Conservation (phyloP, 345 rosid species). For the Noccaea bulbosa region DNA sequence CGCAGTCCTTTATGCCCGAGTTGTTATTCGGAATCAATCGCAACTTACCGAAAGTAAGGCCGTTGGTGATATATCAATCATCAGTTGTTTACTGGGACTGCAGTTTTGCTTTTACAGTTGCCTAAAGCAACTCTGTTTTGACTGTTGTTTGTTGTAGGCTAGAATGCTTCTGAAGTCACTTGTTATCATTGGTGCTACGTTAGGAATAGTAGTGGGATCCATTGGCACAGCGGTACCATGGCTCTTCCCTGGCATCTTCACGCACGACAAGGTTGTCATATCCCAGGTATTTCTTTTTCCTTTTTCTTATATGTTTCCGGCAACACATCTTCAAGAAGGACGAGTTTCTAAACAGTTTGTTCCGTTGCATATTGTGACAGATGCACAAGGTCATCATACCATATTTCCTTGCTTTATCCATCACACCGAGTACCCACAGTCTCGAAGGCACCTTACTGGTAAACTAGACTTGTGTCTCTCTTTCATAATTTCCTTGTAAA, state of each 20-base stretch:
- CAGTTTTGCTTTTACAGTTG: constrained; percentile 9
- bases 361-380: constrained; percentile 48
- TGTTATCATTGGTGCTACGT: constrained; percentile 61
- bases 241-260: constrained; percentile 74
- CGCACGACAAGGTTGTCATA: constrained; percentile 63
- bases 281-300: constrained; percentile 53
- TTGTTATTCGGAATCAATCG: constrained; percentile 68
- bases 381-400: constrained; percentile 83
- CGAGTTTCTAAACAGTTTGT: constrained; percentile 18
- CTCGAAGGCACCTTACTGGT: constrained; percentile 92
- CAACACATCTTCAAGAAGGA: constrained; percentile 1
- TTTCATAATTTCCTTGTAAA: constrained; percentile 6
- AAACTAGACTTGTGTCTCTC: constrained; percentile 25
- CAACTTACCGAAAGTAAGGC: constrained; percentile 63
- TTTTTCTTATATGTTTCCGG: constrained; percentile 15
- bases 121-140: constrained; percentile 17
- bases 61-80: neutral
- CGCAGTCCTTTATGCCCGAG: constrained; percentile 95
- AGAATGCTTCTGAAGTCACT: constrained; percentile 82
- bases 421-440: constrained; percentile 72
- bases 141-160: constrained; percentile 54
- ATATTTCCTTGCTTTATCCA: constrained; percentile 64
- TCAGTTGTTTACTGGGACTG: constrained; percentile 2
- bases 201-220: constrained; percentile 61
- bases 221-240: constrained; percentile 70